Conservation (phyloP, 2,329 filamentous ascomycete genomes). For the Amauroascus verrucosus region DNA sequence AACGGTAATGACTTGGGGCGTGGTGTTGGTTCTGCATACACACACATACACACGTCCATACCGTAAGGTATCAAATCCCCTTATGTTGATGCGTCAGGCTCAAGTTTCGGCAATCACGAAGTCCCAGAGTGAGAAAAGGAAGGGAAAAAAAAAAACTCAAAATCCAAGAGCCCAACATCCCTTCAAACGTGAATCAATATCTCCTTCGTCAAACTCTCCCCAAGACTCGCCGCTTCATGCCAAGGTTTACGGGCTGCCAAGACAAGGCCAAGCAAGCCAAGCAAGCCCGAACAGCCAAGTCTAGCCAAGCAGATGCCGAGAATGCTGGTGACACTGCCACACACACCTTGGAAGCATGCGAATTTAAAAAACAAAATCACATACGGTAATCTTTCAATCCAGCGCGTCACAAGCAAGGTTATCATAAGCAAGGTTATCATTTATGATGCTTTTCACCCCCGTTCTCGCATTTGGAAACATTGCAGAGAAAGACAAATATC, state of each 20-base stretch:
- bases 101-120: too few species aligned
- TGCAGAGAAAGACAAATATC: too few species aligned
- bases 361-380: too few species aligned
- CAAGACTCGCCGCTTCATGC: conserved; percentile 5
- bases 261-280: conserved; percentile 14
- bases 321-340: neutral
- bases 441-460: too few species aligned
- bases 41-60: too few species aligned
- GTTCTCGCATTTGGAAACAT: too few species aligned
- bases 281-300: conserved; percentile 14
- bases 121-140: too few species aligned
- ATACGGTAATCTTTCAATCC: too few species aligned
- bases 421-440: too few species aligned
- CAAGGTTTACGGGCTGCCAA: conserved; percentile 14
- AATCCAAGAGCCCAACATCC: neutral
- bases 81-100: too few species aligned
- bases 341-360: too few species aligned
- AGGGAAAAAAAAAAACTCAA: neutral
- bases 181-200: neutral
- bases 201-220: neutral
- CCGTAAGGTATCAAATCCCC: neutral
- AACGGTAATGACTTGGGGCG: neutral
- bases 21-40: neutral
- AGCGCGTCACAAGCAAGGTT: too few species aligned
- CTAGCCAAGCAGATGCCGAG: conserved; percentile 14